Evolutionary conservation across 1,284 basidiomycete species (phyloP), one percentile per base, ranked within the genome.

Genomic region (Ganoderma sinense): DNA sequence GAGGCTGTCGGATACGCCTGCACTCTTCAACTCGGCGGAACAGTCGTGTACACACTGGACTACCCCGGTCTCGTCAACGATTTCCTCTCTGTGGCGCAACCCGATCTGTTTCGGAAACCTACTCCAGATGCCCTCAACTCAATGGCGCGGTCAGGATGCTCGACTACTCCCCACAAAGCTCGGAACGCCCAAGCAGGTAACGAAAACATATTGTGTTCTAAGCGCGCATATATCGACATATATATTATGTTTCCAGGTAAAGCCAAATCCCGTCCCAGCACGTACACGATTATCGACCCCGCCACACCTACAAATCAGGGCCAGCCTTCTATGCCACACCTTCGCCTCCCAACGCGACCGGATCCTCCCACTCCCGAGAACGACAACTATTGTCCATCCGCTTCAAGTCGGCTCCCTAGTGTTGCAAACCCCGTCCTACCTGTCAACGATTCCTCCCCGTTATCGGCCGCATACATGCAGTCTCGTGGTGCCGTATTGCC

Each of bases 1-100:
- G 68, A 65, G 31, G 73, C 75, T 41, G 78, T 78, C 18, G 68
- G 78, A 23, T 75, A 73, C 51, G 84, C 82, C 2, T 66, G 73
- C 23, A 64, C 71, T 14, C 48, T 73, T 13, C 62, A 68, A 18
- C 26, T 71, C 13, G 43, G 76, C 41, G 71, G 74, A 41, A 74
- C 78, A 33, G 71, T 73, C n/a, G 66, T 80, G 11, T 77, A 79
- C 23, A 66, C 67, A 26, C 66, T 79, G 33, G 69, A 75, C 33
- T 71, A 65, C 23, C 72, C 75, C 11, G 70, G 73, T 55, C 71
- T 79, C 33, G 48, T 71, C n/a, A 74, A 75, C 0, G 66, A 70
- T 23, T 79, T 77, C 67, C 53, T 56, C n/a, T 23, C 75, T 29
- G 41, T 74, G 23, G 68, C 65, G 2, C 56, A 60, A 4, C 65